Evolutionary conservation across 1,284 basidiomycete species (phyloP).

Genomic region (Ganoderma lucidum): DNA sequence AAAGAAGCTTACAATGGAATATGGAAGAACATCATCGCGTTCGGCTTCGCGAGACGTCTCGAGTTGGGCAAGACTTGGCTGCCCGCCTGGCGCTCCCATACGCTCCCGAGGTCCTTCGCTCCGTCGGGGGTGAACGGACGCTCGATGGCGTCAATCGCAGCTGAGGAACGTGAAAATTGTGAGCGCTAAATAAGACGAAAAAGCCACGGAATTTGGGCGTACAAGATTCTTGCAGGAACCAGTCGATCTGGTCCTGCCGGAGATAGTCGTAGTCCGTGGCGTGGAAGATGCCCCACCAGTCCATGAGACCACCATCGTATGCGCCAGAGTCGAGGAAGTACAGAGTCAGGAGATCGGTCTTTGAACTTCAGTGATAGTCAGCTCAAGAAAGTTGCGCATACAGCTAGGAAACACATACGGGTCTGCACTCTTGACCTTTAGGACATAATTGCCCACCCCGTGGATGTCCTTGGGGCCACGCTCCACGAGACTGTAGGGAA

Average conservation of each 20-base stretch:
- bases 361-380: constrained; percentile 60
- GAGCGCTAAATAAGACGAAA: background rate
- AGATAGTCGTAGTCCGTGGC: constrained; percentile 86
- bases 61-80: constrained; percentile 63
- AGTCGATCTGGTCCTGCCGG: constrained; percentile 82
- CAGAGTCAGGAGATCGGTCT: constrained; percentile 85
- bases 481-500: constrained; percentile 88
- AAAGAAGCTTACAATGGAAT: constrained; percentile 78
- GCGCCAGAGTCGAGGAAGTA: constrained; percentile 95
- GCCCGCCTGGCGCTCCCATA: constrained; percentile 61
- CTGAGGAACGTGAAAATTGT: constrained; percentile 15
- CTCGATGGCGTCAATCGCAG: constrained; percentile 69
- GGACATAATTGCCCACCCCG: constrained; percentile 88
- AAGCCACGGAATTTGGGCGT: constrained; percentile 21
- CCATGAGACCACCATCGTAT: constrained; percentile 66
- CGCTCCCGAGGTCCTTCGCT: constrained; percentile 67
- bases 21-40: constrained; percentile 95
- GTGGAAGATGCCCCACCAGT: constrained; percentile 67
- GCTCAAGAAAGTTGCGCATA: constrained; percentile 17
- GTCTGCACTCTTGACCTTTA: constrained; percentile 80
- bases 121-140: constrained; percentile 85
- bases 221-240: constrained; percentile 86
- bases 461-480: constrained; percentile 84
- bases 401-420: constrained; percentile 54
- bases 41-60: constrained; percentile 82